Evolutionary conservation across 352 stramenopile species (phyloP).

Genomic region (Thraustochytrium striatum): DNA sequence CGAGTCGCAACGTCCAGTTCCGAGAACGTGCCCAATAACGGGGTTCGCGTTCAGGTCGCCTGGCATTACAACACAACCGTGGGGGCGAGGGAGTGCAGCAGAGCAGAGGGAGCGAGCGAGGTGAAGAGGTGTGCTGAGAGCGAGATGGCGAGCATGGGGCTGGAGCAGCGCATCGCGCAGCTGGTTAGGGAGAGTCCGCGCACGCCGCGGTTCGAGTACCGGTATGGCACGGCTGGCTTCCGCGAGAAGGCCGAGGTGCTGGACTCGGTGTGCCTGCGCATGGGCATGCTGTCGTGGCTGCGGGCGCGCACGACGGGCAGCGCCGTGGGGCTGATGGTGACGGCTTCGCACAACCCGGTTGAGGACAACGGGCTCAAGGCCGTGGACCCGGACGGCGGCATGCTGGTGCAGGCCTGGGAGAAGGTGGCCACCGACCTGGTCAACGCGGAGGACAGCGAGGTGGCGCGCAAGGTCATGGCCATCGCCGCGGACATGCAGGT

Average conservation of each 20-base stretch:
- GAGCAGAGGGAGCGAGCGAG: neutral
- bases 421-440: constrained; percentile 71
- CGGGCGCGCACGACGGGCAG: constrained; percentile 48
- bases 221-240: constrained; percentile 93
- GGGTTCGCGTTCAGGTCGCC: no score
- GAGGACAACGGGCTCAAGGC: constrained; percentile 90
- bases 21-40: no score
- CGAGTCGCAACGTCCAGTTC: no score
- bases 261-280: constrained; percentile 80
- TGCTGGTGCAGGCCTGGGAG: constrained; percentile 84
- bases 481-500: constrained; percentile 61
- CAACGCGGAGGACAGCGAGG: constrained; percentile 71
- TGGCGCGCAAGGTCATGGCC: constrained; percentile 55
- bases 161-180: no score
- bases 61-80: no score
- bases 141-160: neutral
- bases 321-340: constrained; percentile 83
- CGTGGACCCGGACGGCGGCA: constrained; percentile 83
- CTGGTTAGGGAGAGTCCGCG: constrained; percentile 42
- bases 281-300: constrained; percentile 73
- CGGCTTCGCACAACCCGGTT: constrained; percentile 83
- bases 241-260: constrained; percentile 81
- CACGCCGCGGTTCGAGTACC: constrained; percentile 59
- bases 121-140: neutral
- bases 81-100: no score